A percentile compares a stretch with the other conserved stretches of the same genome.
phyloP scores from a whole-genome alignment of 2,329 filamentous ascomycete genomes.

The Clarireedia sp. region DNA sequence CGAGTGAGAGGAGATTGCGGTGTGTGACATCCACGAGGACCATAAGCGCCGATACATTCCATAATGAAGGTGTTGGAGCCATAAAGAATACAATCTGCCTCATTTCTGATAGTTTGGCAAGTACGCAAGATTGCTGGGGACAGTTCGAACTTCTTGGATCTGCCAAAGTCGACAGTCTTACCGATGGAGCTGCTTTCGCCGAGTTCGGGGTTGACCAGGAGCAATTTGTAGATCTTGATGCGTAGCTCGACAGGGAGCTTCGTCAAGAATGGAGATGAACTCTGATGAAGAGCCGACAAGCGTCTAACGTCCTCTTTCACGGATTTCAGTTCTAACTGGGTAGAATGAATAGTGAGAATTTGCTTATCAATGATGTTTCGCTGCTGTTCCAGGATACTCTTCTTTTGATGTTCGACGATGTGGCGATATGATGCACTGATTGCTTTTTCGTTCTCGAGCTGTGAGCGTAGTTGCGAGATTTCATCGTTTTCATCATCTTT shows the following conservation, averaged over 20 bases:
- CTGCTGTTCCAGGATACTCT: not conserved
- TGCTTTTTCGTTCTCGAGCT: slow-evolving; percentile 1
- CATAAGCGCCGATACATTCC: slow-evolving; percentile 7
- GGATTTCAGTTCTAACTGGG: not conserved
- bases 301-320: not conserved
- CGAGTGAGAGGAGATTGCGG: slow-evolving; percentile 9
- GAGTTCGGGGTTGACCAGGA: slow-evolving; percentile 7
- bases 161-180: not conserved
- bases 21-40: not conserved
- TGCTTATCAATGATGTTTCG: not conserved
- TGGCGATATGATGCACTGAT: not conserved
- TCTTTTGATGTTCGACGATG: not conserved
- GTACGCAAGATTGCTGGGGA: slow-evolving; percentile 1
- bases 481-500: not conserved
- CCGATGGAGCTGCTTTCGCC: not conserved
- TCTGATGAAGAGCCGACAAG: not conserved
- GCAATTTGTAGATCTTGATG: slow-evolving; percentile 6
- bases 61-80: slow-evolving; percentile 11
- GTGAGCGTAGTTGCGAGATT: not conserved
- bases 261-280: slow-evolving; percentile 1
- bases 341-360: not conserved
- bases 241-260: slow-evolving; percentile 9
- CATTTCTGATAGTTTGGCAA: slow-evolving; percentile 5
- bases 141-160: not conserved
- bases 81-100: slow-evolving; percentile 9